A percentile compares a stretch with the other conserved stretches of the same genome.
phyloP scores from a whole-genome alignment of 352 stramenopile species.

The Globisporangium middletonii region DNA sequence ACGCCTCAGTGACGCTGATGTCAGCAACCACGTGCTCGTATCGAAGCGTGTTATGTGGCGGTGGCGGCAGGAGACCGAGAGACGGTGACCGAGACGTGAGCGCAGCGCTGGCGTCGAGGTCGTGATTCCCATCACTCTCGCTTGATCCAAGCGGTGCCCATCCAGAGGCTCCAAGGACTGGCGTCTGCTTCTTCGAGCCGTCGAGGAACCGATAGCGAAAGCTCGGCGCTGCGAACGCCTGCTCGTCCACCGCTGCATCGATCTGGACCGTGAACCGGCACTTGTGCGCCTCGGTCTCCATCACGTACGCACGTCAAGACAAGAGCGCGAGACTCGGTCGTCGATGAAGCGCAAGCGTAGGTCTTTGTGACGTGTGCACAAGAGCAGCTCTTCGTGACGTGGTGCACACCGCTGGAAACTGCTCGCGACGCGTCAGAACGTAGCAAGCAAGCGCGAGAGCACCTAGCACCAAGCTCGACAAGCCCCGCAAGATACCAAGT shows the following conservation, averaged over 20 bases:
- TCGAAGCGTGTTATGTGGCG: constrained; percentile 16
- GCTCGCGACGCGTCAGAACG: not conserved
- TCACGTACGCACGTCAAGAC: not conserved
- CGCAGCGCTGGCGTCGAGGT: not conserved
- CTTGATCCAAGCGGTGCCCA: constrained; percentile 21
- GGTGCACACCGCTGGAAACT: not conserved
- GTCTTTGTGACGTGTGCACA: too few relatives aligned
- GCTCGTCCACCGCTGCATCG: constrained; percentile 35
- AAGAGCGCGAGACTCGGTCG: too few relatives aligned
- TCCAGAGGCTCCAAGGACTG: constrained; percentile 22
- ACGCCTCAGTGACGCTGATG: constrained; percentile 37
- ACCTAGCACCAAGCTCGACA: too few relatives aligned
- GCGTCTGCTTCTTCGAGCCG: constrained; percentile 49
- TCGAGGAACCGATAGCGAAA: constrained; percentile 76
- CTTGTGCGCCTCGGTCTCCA: constrained; percentile 20
- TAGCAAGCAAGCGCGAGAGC: not conserved
- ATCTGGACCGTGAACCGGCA: constrained; percentile 62
- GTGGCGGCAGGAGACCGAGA: not conserved
- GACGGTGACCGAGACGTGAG: constrained; percentile 1
- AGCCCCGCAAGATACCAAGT: not conserved
- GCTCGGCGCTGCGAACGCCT: constrained; percentile 33
- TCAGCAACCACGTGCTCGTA: constrained; percentile 48
- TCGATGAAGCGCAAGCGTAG: too few relatives aligned
- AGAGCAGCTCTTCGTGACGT: not conserved
- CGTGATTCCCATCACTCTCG: constrained; percentile 3